A percentile compares a stretch with the other conserved stretches of the same genome.
Evolutionary conservation across 106 monocot species (phyloP).

Genomic region (Cymbidium sinense): DNA sequence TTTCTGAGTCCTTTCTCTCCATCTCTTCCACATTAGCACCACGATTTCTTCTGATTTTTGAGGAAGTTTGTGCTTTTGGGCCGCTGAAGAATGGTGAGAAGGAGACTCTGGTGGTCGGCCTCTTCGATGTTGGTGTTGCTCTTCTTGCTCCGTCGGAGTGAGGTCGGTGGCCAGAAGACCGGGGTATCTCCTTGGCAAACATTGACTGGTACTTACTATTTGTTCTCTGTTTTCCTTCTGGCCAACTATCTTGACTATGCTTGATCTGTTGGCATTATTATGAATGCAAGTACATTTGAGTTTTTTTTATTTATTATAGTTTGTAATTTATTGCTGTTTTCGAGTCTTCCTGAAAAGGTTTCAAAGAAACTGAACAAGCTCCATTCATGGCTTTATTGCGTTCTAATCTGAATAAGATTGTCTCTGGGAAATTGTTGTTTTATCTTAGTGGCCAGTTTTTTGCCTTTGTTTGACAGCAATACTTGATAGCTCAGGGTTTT

Average conservation of each 20-base stretch:
- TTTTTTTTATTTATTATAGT: neutral
- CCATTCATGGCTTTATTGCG: neutral
- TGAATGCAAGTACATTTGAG: neutral
- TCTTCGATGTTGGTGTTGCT: slow-evolving; percentile 6
- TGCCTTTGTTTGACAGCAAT: neutral
- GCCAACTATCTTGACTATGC: neutral
- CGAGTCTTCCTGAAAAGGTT: neutral
- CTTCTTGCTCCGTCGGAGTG: slow-evolving; percentile 3
- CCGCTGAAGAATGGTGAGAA: neutral
- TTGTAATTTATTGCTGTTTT: neutral
- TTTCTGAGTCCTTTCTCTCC: neutral
- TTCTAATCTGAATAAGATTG: neutral
- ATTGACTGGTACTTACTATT: slow-evolving; percentile 17
- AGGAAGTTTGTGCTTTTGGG: neutral
- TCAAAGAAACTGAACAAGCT: neutral
- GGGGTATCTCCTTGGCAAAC: slow-evolving; percentile 20
- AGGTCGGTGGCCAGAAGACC: slow-evolving; percentile 14
- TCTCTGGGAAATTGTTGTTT: neutral
- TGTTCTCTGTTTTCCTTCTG: neutral
- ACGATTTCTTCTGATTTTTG: neutral
- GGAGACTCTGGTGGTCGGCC: neutral
- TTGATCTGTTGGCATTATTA: neutral
- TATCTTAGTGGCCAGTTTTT: neutral
- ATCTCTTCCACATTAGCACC: neutral
- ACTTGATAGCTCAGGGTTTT: neutral